Base-by-base conservation (phyloP, 345 rosid species). In the Crucihimalaya himalaica region DNA sequence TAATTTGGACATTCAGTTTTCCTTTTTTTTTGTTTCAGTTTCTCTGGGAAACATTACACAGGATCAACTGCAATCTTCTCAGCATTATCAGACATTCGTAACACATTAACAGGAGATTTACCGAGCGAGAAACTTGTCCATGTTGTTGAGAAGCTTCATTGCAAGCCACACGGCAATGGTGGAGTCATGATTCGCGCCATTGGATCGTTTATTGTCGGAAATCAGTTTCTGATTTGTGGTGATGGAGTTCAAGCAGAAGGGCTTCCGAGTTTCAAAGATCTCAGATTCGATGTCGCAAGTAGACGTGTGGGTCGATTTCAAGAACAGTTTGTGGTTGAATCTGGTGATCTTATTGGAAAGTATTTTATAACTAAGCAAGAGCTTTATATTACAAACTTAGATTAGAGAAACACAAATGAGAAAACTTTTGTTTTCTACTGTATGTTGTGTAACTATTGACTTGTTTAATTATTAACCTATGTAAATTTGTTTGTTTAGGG, bases 201-300 rank as follows among this genome's bases (percentile, higher is more conserved):
- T 0, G 97, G 98, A 52, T 91, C 97, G n/a, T 87, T 94, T 37
- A 91, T 94, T 34, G 63, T 83, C 0, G 98, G 98, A 56, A 86
- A 91, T 58, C 96, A 91, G 74, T 94, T 91, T 78, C 87, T 94
- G 57, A 91, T 94, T 3, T 94, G 98, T 43, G 98, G 98, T 8
- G 93, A 91, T 60, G 96, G 98, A 37, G 70, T 94, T 75, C 97
- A 94, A 77, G 96, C 83, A 15, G 96, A 94, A 70, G 98, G 97
- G 52, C 80, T 88, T 84, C 95, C 95, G 0, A 86, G 87, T 85
- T 82, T 91, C 64, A 87, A 83, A 77, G 97, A 94, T 81, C 91
- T 91, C 42, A 82, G 90, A 2, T 86, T 91, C 4, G 98, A 94
- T 80, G 61, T 94, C 5, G 77, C 89, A 14, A 79, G 85, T 77